phyloP scores from a whole-genome alignment of 768 basidiomycete genomes.

The Lactarius sp. region DNA sequence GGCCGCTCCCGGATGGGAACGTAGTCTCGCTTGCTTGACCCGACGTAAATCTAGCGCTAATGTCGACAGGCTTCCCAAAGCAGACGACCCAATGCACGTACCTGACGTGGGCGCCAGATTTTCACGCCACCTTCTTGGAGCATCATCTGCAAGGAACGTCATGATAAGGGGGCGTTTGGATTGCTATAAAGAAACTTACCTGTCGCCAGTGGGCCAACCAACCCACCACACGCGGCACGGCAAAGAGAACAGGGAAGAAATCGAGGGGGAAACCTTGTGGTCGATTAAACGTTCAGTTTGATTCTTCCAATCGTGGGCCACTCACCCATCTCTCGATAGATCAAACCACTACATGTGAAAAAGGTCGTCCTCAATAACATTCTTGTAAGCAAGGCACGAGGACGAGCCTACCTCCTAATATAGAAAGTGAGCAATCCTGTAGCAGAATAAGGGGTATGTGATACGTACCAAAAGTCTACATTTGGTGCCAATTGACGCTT shows the following conservation, averaged over 20 bases:
- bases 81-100: constrained; percentile 30
- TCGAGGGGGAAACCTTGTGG: constrained; percentile 82
- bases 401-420: constrained; percentile 45
- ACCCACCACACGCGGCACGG: constrained; percentile 86
- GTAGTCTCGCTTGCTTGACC: constrained; percentile 69
- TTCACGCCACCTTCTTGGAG: constrained; percentile 83
- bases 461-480: constrained; percentile 80
- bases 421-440: constrained; percentile 1
- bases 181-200: constrained; percentile 35
- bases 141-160: constrained; percentile 66
- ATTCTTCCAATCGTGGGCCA: constrained; percentile 9
- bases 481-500: constrained; percentile 80
- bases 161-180: neutral
- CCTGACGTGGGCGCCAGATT: constrained; percentile 88
- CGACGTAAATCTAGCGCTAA: constrained; percentile 59
- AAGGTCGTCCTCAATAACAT: neutral
- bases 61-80: neutral
- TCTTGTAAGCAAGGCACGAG: no score
- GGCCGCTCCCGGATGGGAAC: constrained; percentile 57
- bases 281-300: constrained; percentile 9
- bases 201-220: constrained; percentile 94
- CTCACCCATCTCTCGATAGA: constrained; percentile 89
- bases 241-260: constrained; percentile 92
- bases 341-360: constrained; percentile 55
- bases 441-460: neutral